Base-by-base conservation (phyloP, 2,329 filamentous ascomycete species). In the Aureobasidium zeae region DNA sequence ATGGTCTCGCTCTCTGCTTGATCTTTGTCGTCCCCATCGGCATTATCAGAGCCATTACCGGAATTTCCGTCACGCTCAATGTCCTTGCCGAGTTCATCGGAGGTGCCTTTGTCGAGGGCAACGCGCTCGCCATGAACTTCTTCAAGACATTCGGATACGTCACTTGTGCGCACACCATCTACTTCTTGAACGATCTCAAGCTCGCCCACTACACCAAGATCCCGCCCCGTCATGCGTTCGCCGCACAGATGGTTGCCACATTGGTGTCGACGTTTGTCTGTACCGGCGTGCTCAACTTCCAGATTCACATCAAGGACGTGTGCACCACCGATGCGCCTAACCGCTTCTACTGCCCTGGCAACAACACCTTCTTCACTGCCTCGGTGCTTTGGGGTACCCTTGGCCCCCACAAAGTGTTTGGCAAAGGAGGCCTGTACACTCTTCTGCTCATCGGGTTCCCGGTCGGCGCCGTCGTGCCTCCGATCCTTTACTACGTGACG, bases 361-460 rank as follows among this genome's bases (percentile, higher is more conserved):
- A 19, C 38, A 42, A 42, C 21, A 42, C 38, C 6, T 42, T 42
- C 38, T 42, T 42, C 38, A 42, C 38, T 19, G 38, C 38, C 5
- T 32, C 38, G 2, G 38, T 42, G 10, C 30, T 42, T 13, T 42
- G 38, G 38, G 38, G 30, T 16, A 42, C 38, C 5, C 13, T 42
- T 3, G 38, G 38, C 8, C 38, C 38, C 15, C 38, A 42, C 38
- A 31, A 42, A 19, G 30, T 31, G 5, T 42, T 42, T n/a, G 38
- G 30, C 15, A 32, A 42, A 25, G 38, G 38, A 4, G 38, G 38
- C 3, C 19, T 32, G 9, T 42, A 42, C 22, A 42, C 38, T 5
- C 20, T 21, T 5, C 38, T 26, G 9, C 30, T 31, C 20, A 42
- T 42, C 4, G 38, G 28, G 4, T 42, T 31, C 15, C 28, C 38